Base-by-base conservation (phyloP, 2,329 filamentous ascomycete genomes). In the Trichoderma brevicompactum region DNA sequence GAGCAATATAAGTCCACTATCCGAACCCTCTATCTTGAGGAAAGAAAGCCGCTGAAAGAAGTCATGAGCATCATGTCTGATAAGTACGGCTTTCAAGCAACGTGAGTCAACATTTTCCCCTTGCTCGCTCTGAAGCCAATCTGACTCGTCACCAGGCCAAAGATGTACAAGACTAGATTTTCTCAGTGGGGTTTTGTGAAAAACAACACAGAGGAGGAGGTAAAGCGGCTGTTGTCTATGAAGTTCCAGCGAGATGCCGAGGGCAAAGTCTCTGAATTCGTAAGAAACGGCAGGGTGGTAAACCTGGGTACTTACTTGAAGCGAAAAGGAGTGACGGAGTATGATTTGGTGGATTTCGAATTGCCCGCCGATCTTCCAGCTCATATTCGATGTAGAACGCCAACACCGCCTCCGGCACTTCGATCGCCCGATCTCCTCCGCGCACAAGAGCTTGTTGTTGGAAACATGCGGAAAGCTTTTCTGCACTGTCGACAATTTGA, bases 111-210 rank as follows among this genome's bases (percentile, higher is more conserved):
- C 7, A 1, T 12, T 34, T 19, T n/a, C 40, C 28, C 23, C 10
- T 19, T 28, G 5, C 23, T 32, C 23, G 15, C 17, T n/a, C 23
- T 10, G 32, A 36, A 41, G 19, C 32, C 59, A 5, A 34, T 48
- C 71, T 74, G 55, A 73, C 67, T 49, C 36, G 9, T 36, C 23
- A 1, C 23, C 55, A 84, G 82, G 17, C 81, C 82, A 17, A 83
- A 83, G 68, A 84, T 84, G 82, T 84, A 84, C 72, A 84, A 84
- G 70, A 83, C 82, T n/a, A 76, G 82, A 28, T 84, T 84, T 69
- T 82, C 82, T 13, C 81, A 83, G 67, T 84, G 82, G 82, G 82
- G 82, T 0, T 84, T 84, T 67, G 82, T 81, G 46, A 84, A 84
- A 74, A 84, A 84, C 66, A 84, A 84, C 67, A 84, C 81, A 48